Conservation (phyloP, 306 rosid species). For the Lathyrus oleraceus region DNA sequence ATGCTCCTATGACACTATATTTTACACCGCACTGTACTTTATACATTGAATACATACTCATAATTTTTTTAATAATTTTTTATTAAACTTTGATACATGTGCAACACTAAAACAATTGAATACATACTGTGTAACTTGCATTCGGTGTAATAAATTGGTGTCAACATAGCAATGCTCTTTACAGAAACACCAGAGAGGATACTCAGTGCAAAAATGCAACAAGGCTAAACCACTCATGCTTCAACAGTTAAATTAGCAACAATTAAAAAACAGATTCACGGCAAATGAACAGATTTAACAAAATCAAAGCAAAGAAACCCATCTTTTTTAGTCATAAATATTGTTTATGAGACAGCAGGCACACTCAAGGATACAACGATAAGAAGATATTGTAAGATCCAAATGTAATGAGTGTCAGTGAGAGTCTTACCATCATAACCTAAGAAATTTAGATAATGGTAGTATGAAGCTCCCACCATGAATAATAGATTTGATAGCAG, state of each 20-base stretch:
- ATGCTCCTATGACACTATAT: too few relatives aligned
- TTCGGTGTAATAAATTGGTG: too few relatives aligned
- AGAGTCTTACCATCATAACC: conserved; percentile 87
- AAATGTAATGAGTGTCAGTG: conserved; percentile 7
- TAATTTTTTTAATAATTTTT: too few relatives aligned
- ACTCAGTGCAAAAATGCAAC: conserved; percentile 23
- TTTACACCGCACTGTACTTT: too few relatives aligned
- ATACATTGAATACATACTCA: too few relatives aligned
- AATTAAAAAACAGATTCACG: conserved; percentile 5
- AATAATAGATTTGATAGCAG: conserved; percentile 90
- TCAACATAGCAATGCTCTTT: too few relatives aligned
- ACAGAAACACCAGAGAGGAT: background rate
- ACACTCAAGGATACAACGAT: conserved; percentile 29
- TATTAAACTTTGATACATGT: too few relatives aligned
- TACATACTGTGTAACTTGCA: too few relatives aligned
- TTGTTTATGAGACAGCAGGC: conserved; percentile 14
- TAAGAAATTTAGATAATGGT: conserved; percentile 96
- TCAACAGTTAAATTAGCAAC: conserved; percentile 18
- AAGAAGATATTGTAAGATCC: background rate
- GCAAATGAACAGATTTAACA: conserved; percentile 25
- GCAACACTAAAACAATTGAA: too few relatives aligned
- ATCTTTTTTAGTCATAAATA: background rate
- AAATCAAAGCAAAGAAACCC: background rate
- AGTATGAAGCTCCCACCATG: conserved; percentile 94
- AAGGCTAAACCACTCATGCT: conserved; percentile 2